These are phyloP conservation scores for Wickerhamomyces bisporus DNA, from an alignment of 805 yeast species.

Conservation along the genomic window DNA sequence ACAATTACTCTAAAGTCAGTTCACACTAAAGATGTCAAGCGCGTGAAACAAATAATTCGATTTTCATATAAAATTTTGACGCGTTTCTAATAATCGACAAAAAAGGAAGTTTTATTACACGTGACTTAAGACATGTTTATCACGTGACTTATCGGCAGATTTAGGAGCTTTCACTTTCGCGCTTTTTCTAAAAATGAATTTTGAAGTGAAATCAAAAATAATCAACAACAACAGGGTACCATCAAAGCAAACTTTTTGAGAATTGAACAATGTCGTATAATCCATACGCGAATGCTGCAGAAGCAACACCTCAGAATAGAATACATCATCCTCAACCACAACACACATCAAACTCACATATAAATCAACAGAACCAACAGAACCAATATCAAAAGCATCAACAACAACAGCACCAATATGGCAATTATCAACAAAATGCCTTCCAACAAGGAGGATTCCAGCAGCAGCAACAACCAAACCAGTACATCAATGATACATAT, in stretches of 20 bases:
- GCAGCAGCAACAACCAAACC: slow-evolving; percentile 5
- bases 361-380: slow-evolving; percentile 18
- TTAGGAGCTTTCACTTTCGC: too few relatives aligned
- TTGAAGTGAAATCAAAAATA: too few relatives aligned
- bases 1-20: too few relatives aligned
- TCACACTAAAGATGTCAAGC: too few relatives aligned
- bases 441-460: slow-evolving; percentile 15
- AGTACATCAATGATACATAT: slow-evolving; percentile 23
- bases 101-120: neutral
- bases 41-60: too few relatives aligned
- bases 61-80: too few relatives aligned
- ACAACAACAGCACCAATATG: slow-evolving; percentile 23
- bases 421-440: slow-evolving; percentile 17
- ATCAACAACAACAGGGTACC: too few relatives aligned
- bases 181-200: too few relatives aligned
- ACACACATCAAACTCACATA: slow-evolving; percentile 15
- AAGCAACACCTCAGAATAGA: slow-evolving; percentile 13
- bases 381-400: slow-evolving; percentile 20
- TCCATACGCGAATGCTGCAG: slow-evolving; percentile 34
- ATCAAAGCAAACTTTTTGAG: too few relatives aligned
- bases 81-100: too few relatives aligned
- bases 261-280: slow-evolving; percentile 34
- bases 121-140: neutral
- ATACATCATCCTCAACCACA: slow-evolving; percentile 20
- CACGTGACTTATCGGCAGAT: neutral